phyloP scores from a whole-genome alignment of 805 yeast species.

The Ogataea degrootiae region DNA sequence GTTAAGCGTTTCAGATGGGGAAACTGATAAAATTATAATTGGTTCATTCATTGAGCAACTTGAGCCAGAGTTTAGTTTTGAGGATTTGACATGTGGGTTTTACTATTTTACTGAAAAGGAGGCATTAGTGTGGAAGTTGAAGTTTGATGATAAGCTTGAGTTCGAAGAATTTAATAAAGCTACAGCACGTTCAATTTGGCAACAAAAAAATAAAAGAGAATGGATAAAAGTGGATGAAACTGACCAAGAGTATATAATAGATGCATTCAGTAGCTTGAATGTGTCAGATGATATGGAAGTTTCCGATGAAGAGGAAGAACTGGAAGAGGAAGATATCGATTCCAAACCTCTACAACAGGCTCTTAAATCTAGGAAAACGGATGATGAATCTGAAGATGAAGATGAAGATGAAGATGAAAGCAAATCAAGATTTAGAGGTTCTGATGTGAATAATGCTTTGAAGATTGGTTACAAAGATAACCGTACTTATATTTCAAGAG shows the following conservation, averaged over 20 bases:
- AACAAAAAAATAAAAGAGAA: conserved; percentile 43
- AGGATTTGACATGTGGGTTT: conserved; percentile 57
- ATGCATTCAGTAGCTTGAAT: conserved; percentile 43
- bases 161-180: conserved; percentile 48
- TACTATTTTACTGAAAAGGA: conserved; percentile 41
- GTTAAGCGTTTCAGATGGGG: conserved; percentile 38
- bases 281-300: conserved; percentile 23
- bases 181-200: conserved; percentile 57
- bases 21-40: conserved; percentile 25
- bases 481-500: conserved; percentile 76
- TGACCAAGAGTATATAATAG: conserved; percentile 54
- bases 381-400: conserved; percentile 8
- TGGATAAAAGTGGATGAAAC: conserved; percentile 40
- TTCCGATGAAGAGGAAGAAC: conserved; percentile 26
- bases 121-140: conserved; percentile 60
- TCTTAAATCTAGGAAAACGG: background rate
- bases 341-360: background rate
- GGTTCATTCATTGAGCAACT: conserved; percentile 45
- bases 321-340: conserved; percentile 31
- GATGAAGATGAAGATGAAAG: conserved; percentile 35
- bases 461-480: conserved; percentile 68
- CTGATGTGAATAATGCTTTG: conserved; percentile 50
- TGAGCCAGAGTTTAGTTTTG: conserved; percentile 63
- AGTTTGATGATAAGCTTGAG: conserved; percentile 38
- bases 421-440: conserved; percentile 23